A percentile compares a stretch with the other conserved stretches of the same genome.
Evolutionary conservation across 768 basidiomycete genomes (phyloP).

Genomic region (Pleurotus salmoneostramineus): DNA sequence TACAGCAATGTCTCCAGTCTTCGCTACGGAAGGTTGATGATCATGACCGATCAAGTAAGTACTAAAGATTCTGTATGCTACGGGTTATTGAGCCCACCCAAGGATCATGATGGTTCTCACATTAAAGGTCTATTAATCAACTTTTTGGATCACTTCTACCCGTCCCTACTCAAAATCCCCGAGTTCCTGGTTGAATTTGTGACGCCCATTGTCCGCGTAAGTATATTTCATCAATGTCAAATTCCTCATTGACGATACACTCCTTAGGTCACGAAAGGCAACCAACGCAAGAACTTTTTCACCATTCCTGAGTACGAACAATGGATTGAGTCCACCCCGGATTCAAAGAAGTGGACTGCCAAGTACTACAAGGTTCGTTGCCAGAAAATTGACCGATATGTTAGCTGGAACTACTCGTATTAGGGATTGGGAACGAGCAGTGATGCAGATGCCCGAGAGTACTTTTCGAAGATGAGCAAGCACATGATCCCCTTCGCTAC

Average conservation of each 20-base stretch:
- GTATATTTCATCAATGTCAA: constrained; percentile 15
- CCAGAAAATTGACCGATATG: not conserved
- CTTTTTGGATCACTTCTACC: constrained; percentile 95
- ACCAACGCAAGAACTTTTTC: constrained; percentile 83
- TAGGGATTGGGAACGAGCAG: constrained; percentile 96
- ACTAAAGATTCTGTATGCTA: not conserved
- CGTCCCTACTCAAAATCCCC: constrained; percentile 85
- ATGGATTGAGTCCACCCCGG: constrained; percentile 79
- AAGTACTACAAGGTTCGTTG: constrained; percentile 95
- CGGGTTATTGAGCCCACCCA: constrained; percentile 2
- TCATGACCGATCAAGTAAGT: constrained; percentile 98
- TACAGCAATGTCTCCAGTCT: constrained; percentile 66
- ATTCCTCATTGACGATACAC: not conserved
- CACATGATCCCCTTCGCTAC: constrained; percentile 93
- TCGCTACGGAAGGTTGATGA: constrained; percentile 95
- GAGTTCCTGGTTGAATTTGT: constrained; percentile 97
- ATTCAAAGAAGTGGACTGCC: constrained; percentile 77
- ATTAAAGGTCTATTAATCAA: constrained; percentile 99
- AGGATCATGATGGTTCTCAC: constrained; percentile 99
- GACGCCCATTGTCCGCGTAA: constrained; percentile 93
- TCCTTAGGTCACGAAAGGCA: constrained; percentile 70
- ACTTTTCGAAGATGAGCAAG: constrained; percentile 88
- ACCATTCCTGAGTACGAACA: constrained; percentile 96
- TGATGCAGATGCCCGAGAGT: constrained; percentile 85
- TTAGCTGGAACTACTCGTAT: constrained; percentile 7